Base-by-base conservation (phyloP, 805 yeast genomes). In the Wickerhamomyces chambardii region DNA sequence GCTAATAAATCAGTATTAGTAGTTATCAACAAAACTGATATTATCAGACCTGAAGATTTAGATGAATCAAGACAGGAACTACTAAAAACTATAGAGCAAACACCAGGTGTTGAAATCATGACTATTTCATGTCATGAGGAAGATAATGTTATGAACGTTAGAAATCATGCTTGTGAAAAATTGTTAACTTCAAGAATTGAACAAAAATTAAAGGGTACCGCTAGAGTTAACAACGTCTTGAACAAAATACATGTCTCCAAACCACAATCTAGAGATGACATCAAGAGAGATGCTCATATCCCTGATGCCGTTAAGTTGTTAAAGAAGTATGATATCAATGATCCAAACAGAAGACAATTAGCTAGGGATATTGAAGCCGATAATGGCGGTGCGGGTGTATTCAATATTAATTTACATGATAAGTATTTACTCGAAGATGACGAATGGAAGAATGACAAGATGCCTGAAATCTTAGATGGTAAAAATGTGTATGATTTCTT, bases 361-460 rank as follows among this genome's bases (percentile, higher is more conserved):
- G 87, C 95, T 28, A 75, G 85, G 53, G 97, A 92, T 56, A 68
- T 87, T 43, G 98, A 92, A 66, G 81, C 73, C 33, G 96, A 83
- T 58, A 85, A 92, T 52, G 98, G 98, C 56, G 98, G 98, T 57
- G 97, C 98, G 30, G 98, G 98, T 70, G 98, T 92, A 26, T 92
- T 66, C 70, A 92, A 87, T 66, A 75, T 92, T 56, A 87, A 92
- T 66, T 70, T 92, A 64, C 85, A 87, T 59, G 97, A 90, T 55
- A 83, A 80, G 53, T 92, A 94, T 62, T 48, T 92, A 42, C 69
- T 92, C 48, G 98, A 90, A 48, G 90, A 92, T 56, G 97, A 90
- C 35, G 94, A 85, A 45, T 92, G 99, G 99, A 90, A 90, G 73
- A 77, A 86, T 47, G 99, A 92, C 61, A 73, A 82, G 43, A 86